Percentiles rank a stretch among this genome's conserved stretches.
These are phyloP conservation scores for Neoarthrinium moseri DNA, from an alignment of 2,329 filamentous ascomycete genomes.

Conservation along the genomic window DNA sequence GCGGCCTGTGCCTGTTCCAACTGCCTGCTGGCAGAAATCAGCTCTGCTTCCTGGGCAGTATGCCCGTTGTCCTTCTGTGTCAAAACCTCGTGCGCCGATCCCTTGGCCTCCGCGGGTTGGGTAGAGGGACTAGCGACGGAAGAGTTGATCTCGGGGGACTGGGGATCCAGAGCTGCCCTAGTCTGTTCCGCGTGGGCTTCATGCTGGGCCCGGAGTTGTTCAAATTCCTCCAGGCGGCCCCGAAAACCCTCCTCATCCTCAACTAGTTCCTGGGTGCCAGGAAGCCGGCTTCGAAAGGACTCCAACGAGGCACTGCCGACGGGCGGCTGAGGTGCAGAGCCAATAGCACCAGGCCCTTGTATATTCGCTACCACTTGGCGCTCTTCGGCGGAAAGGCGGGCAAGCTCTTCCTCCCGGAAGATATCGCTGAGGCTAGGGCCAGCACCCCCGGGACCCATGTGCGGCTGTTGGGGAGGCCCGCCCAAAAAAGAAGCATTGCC, in stretches of 20 bases:
- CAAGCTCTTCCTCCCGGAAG: conserved; percentile 72
- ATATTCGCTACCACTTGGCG: conserved; percentile 50
- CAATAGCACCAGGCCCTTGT: conserved; percentile 29
- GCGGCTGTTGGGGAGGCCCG: conserved; percentile 39
- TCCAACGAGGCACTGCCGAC: conserved; percentile 36
- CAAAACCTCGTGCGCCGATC: conserved; percentile 12
- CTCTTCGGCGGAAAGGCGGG: conserved; percentile 57
- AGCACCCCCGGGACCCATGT: conserved; percentile 37
- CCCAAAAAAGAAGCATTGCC: conserved; percentile 73
- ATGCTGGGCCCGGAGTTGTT: conserved; percentile 71
- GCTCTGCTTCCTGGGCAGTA: conserved; percentile 19
- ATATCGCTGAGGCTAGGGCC: conserved; percentile 36
- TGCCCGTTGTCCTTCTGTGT: conserved; percentile 13
- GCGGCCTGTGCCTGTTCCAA: conserved; percentile 53
- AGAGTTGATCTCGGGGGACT: conserved; percentile 14
- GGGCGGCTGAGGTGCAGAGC: conserved; percentile 35
- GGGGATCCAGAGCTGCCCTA: conserved; percentile 17
- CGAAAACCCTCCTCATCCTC: conserved; percentile 59
- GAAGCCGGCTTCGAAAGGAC: conserved; percentile 45
- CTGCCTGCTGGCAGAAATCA: conserved; percentile 46
- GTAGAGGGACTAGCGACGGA: conserved; percentile 13
- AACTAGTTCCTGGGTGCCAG: conserved; percentile 47
- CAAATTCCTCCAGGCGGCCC: conserved; percentile 80
- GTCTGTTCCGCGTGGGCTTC: conserved; percentile 50
- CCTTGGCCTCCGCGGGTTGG: conserved; percentile 11